Evolutionary conservation across 1,284 basidiomycete genomes (phyloP), one percentile per base, ranked within the genome.

Genomic region (Naganishia sp.): DNA sequence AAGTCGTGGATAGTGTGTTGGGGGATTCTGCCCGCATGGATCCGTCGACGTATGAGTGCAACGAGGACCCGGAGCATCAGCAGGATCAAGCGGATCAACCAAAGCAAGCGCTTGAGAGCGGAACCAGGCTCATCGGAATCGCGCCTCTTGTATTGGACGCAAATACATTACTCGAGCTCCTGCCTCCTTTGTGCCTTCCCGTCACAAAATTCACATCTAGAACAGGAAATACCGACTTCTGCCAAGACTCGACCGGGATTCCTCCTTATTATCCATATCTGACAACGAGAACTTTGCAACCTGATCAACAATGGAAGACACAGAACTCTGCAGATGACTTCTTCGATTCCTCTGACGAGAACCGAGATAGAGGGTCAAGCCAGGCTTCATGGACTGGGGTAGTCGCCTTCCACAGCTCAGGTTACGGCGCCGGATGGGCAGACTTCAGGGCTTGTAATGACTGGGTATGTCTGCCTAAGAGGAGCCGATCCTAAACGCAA

Each of bases 371-470:
- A 21, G 25, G 4, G 23, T 25, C 7, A 23, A 10, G 48, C n/a
- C 59, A 44, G 31, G 6, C 46, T 6, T 44, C 45, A 13, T 48
- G 18, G 36, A 61, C n/a, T 39, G 13, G 23, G 31, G 15, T 50
- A n/a, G 52, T 61, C 36, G 59, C 59, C 23, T 61, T 61, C 28
- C 59, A 61, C 23, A 61, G 36, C 39, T 33, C 59, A 18, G 59
- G 59, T 11, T 50, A 52, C n/a, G 59, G 59, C 36, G 36, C 50
- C 15, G 59, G 59, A 36, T 61, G 48, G 59, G 42, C 50, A 48
- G 59, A 61, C 39, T 61, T 61, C 23, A 33, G 42, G 50, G 59
- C 59, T 7, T 61, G 59, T 31, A 36, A n/a, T 10, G 48, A 61
- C 25, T 61, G 59, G 59, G 36, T 61, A 2, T 43, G 31, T 21